Evolutionary conservation across 257 asterid species (phyloP).

Genomic region (Solanum arcanum): DNA sequence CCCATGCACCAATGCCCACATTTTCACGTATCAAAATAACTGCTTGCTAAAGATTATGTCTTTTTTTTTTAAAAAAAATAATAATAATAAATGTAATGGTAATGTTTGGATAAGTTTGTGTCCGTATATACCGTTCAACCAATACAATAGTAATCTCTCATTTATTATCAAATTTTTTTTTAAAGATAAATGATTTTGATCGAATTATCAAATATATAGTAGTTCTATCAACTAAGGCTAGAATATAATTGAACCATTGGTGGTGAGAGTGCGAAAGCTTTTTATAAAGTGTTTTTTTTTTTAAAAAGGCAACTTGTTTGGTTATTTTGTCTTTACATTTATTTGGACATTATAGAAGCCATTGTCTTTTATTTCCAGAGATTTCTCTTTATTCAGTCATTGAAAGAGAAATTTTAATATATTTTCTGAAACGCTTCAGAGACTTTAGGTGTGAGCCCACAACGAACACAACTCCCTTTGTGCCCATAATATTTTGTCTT

Average conservation of each 20-base stretch:
- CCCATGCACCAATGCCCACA: neutral
- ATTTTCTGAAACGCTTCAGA: slow-evolving; percentile 10
- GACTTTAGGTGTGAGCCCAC: slow-evolving; percentile 30
- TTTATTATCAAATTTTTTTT: no score
- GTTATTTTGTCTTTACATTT: slow-evolving; percentile 1
- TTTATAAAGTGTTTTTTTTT: neutral
- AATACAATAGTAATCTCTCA: neutral
- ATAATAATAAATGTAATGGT: neutral
- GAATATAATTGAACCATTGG: neutral
- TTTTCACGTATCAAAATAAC: neutral
- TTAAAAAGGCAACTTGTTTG: slow-evolving; percentile 13
- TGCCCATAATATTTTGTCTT: neutral
- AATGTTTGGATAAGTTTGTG: neutral
- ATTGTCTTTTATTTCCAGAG: slow-evolving; percentile 21
- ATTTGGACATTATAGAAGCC: neutral
- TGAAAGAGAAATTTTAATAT: neutral
- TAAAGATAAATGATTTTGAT: neutral
- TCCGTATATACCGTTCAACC: neutral
- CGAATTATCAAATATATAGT: neutral
- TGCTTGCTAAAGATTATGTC: neutral
- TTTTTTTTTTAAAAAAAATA: neutral
- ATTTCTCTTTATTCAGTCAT: slow-evolving; percentile 20
- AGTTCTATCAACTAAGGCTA: neutral
- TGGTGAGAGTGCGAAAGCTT: slow-evolving; percentile 13
- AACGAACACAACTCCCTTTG: neutral